phyloP scores from a whole-genome alignment of 83 land plant genomes.

The Picea engelmannii region DNA sequence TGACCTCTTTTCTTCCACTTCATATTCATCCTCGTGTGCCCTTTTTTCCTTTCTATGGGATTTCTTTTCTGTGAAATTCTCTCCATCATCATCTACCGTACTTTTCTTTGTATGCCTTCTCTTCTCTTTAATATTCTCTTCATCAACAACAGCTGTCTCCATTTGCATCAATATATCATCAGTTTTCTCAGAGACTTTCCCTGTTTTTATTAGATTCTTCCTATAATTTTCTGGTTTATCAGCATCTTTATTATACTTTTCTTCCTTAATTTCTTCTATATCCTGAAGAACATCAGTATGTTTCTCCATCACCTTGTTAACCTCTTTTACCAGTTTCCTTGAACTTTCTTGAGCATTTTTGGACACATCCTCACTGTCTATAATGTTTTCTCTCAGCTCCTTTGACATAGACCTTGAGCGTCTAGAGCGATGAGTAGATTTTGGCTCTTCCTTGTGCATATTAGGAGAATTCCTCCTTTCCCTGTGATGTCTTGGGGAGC shows the following conservation, averaged over 20 bases:
- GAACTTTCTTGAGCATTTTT: constrained; percentile 1
- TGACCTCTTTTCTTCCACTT: constrained; percentile 7
- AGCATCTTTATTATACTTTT: neutral
- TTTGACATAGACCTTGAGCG: constrained; percentile 51
- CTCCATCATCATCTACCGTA: constrained; percentile 20
- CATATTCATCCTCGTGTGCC: neutral
- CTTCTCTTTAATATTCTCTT: constrained; percentile 22
- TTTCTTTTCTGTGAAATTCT: constrained; percentile 3
- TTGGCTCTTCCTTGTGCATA: constrained; percentile 18
- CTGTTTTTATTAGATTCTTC: neutral
- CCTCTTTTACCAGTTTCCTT: constrained; percentile 2
- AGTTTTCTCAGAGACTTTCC: neutral
- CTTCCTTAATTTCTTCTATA: constrained; percentile 9
- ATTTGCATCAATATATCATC: neutral
- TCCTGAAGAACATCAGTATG: neutral
- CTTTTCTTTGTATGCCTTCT: constrained; percentile 16
- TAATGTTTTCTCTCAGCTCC: constrained; percentile 20
- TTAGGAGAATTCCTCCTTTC: constrained; percentile 44
- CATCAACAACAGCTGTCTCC: constrained; percentile 8
- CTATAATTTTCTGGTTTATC: neutral
- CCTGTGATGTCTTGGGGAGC: constrained; percentile 37
- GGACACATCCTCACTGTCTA: neutral
- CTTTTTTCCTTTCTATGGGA: constrained; percentile 11
- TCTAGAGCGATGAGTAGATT: constrained; percentile 22
- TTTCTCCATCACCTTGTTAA: neutral